Conservation (phyloP, 371 early-diverging fungal genomes). For the Haplosporangium sp. region DNA sequence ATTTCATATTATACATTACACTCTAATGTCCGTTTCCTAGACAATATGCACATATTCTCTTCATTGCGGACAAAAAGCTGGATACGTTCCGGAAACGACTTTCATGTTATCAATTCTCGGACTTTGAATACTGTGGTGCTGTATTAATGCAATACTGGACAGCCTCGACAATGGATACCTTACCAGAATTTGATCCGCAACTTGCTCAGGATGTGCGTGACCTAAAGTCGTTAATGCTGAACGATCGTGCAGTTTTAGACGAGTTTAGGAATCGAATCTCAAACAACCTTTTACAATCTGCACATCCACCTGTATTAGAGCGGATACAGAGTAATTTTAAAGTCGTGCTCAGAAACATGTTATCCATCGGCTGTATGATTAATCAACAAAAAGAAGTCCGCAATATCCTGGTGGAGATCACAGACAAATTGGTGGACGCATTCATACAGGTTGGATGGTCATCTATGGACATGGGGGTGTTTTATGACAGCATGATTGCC, state of each 20-base stretch:
- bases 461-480: constrained; percentile 34
- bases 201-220: constrained; percentile 52
- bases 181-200: constrained; percentile 59
- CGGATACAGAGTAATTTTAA: constrained; percentile 55
- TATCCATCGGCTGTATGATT: constrained; percentile 63
- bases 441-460: constrained; percentile 55
- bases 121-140: constrained; percentile 64
- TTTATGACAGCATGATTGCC: constrained; percentile 24
- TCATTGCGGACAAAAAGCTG: constrained; percentile 67
- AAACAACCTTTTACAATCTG: constrained; percentile 32
- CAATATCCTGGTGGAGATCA: constrained; percentile 63
- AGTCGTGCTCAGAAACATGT: constrained; percentile 59
- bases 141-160: constrained; percentile 58
- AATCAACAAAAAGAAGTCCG: constrained; percentile 64
- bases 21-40: constrained; percentile 7
- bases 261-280: constrained; percentile 49
- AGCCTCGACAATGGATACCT: constrained; percentile 35
- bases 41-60: constrained; percentile 69
- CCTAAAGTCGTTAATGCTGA: constrained; percentile 37
- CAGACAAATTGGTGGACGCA: constrained; percentile 67
- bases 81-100: constrained; percentile 73
- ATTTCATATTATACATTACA: not conserved
- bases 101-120: constrained; percentile 59
- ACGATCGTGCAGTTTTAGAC: constrained; percentile 50
- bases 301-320: constrained; percentile 50